Evolutionary conservation across 805 yeast genomes (phyloP).

Genomic region (Candida ascalaphidarum): DNA sequence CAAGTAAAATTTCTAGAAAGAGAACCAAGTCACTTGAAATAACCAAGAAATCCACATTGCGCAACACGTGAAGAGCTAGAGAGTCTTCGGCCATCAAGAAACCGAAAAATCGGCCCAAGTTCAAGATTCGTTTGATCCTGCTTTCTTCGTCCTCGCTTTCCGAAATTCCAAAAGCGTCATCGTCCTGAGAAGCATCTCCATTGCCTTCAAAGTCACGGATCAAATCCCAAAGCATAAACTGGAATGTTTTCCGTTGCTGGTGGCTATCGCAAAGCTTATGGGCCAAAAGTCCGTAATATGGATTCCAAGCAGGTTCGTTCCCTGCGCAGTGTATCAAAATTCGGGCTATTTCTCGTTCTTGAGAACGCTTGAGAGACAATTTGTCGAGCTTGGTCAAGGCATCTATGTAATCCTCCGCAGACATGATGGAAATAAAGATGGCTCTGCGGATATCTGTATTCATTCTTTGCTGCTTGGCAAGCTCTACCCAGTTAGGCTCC

Average conservation of each 20-base stretch:
- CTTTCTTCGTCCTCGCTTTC: slow-evolving; percentile 41
- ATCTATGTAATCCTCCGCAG: slow-evolving; percentile 86
- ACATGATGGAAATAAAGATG: slow-evolving; percentile 88
- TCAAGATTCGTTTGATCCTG: slow-evolving; percentile 52
- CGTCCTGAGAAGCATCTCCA: slow-evolving; percentile 35
- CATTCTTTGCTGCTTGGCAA: slow-evolving; percentile 85
- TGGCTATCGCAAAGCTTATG: slow-evolving; percentile 69
- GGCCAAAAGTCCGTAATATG: slow-evolving; percentile 80
- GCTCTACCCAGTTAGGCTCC: slow-evolving; percentile 81
- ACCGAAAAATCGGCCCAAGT: slow-evolving; percentile 79
- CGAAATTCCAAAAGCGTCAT: slow-evolving; percentile 29
- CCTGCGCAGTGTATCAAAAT: slow-evolving; percentile 81
- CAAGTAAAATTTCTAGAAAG: slow-evolving; percentile 67
- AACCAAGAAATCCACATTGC: slow-evolving; percentile 66
- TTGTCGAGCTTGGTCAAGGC: slow-evolving; percentile 79
- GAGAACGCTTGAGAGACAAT: slow-evolving; percentile 65
- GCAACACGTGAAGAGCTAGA: slow-evolving; percentile 63
- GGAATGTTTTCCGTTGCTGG: slow-evolving; percentile 72
- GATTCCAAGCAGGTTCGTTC: slow-evolving; percentile 77
- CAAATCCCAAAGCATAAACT: slow-evolving; percentile 84
- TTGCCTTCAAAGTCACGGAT: slow-evolving; percentile 55
- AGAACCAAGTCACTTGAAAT: slow-evolving; percentile 54
- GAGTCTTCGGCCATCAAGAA: slow-evolving; percentile 63
- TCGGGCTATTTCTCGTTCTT: slow-evolving; percentile 79
- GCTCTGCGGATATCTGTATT: slow-evolving; percentile 94